A percentile compares a stretch with the other conserved stretches of the same genome.
phyloP scores from a whole-genome alignment of 768 basidiomycete species.

The Suillus bovinus region DNA sequence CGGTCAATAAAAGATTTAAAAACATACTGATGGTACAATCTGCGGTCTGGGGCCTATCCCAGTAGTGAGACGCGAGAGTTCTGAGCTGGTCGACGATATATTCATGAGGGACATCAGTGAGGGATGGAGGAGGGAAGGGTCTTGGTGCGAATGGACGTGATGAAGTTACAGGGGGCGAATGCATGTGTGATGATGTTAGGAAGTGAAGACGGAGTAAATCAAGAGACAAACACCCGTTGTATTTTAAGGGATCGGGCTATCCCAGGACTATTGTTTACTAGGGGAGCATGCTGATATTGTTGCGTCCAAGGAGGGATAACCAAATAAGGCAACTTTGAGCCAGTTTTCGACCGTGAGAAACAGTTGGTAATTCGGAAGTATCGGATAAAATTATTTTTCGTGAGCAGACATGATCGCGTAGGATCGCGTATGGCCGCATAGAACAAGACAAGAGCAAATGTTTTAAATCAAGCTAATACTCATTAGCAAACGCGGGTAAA shows the following conservation, averaged over 20 bases:
- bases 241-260: slow-evolving; percentile 29
- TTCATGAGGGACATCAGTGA: slow-evolving; percentile 65
- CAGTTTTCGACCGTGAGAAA: background rate
- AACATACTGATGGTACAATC: slow-evolving; percentile 76
- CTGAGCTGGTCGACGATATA: slow-evolving; percentile 74
- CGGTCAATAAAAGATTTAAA: background rate
- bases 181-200: slow-evolving; percentile 1
- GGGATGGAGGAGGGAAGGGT: slow-evolving; percentile 63
- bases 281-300: slow-evolving; percentile 12
- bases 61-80: slow-evolving; percentile 64
- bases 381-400: background rate
- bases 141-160: slow-evolving; percentile 36
- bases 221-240: slow-evolving; percentile 29
- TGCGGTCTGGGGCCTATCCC: slow-evolving; percentile 74
- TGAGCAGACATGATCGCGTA: background rate
- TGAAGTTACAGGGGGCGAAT: slow-evolving; percentile 4
- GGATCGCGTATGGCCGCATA: background rate
- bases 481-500: background rate
- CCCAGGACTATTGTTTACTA: slow-evolving; percentile 33
- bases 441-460: background rate
- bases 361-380: background rate
- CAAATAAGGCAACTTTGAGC: background rate
- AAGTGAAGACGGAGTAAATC: slow-evolving; percentile 1
- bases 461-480: background rate
- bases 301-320: background rate